A percentile compares a stretch with the other conserved stretches of the same genome.
Evolutionary conservation across 2,329 filamentous ascomycete species (phyloP).

Genomic region (Venturia aucupariae): DNA sequence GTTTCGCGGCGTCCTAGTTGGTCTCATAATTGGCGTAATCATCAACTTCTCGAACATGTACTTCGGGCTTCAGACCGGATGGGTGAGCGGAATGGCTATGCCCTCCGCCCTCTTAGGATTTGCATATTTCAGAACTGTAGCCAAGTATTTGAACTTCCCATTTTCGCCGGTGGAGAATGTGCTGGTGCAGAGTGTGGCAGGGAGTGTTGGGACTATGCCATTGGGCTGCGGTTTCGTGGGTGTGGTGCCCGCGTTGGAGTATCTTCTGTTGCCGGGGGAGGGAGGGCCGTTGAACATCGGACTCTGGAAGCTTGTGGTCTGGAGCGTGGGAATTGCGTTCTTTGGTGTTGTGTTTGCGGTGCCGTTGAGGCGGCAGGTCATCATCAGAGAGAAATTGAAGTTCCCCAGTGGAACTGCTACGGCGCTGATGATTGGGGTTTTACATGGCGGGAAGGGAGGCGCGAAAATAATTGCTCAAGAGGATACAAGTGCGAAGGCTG

Average conservation of each 20-base stretch:
- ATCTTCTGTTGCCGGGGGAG: conserved; percentile 67
- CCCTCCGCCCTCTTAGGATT: conserved; percentile 90
- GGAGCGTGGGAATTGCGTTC: conserved; percentile 88
- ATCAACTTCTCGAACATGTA: conserved; percentile 98
- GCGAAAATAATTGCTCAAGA: conserved; percentile 22
- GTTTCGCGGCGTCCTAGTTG: conserved; percentile 66
- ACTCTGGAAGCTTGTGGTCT: conserved; percentile 71
- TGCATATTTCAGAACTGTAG: conserved; percentile 77
- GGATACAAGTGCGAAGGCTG: not conserved
- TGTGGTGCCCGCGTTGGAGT: conserved; percentile 87
- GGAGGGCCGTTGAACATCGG: conserved; percentile 65
- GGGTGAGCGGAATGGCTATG: conserved; percentile 90
- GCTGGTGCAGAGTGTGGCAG: conserved; percentile 89
- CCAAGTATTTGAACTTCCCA: conserved; percentile 62
- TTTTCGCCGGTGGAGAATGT: conserved; percentile 97
- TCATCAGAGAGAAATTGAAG: conserved; percentile 82
- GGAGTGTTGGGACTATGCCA: conserved; percentile 93
- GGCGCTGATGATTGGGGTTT: conserved; percentile 80
- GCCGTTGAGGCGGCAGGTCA: conserved; percentile 79
- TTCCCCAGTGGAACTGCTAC: conserved; percentile 96
- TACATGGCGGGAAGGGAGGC: conserved; percentile 55
- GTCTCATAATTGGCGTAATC: conserved; percentile 73
- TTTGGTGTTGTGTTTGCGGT: conserved; percentile 97
- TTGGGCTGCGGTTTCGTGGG: conserved; percentile 92
- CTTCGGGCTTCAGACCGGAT: conserved; percentile 88